A percentile compares a stretch with the other conserved stretches of the same genome.
These are phyloP conservation scores for Ligustrum vulgare DNA, from an alignment of 257 asterid genomes.

Conservation along the genomic window DNA sequence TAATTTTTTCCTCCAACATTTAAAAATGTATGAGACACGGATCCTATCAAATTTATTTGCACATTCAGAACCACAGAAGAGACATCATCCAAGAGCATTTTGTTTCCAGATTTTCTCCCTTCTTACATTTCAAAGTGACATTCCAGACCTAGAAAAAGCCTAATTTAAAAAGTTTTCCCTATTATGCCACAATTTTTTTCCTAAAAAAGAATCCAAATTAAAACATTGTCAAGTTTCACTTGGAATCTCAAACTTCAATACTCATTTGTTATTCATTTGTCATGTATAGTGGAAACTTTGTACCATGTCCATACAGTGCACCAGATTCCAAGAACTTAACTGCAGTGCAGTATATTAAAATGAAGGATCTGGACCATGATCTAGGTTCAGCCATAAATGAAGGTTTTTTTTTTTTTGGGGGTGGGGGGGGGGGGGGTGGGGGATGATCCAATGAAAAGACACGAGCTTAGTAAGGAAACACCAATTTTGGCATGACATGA, in stretches of 20 bases:
- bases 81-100: neutral
- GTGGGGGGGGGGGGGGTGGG: neutral
- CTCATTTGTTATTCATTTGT: neutral
- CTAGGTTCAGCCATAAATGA: neutral
- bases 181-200: neutral
- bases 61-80: neutral
- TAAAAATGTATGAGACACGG: neutral
- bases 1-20: neutral
- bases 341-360: neutral
- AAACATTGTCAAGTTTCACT: neutral
- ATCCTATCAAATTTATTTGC: neutral
- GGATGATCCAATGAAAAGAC: neutral
- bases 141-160: neutral
- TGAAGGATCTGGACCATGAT: neutral
- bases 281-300: neutral
- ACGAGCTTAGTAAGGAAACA: no score
- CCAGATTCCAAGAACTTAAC: neutral
- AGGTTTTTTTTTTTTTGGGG: no score
- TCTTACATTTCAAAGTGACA: neutral
- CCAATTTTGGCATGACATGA: neutral
- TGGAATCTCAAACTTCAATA: neutral
- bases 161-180: no score
- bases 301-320: neutral
- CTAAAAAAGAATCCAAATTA: neutral
- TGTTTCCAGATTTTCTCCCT: neutral